Base-by-base conservation (phyloP, 2,329 filamentous ascomycete species). In the Aspergillus neoniger region DNA sequence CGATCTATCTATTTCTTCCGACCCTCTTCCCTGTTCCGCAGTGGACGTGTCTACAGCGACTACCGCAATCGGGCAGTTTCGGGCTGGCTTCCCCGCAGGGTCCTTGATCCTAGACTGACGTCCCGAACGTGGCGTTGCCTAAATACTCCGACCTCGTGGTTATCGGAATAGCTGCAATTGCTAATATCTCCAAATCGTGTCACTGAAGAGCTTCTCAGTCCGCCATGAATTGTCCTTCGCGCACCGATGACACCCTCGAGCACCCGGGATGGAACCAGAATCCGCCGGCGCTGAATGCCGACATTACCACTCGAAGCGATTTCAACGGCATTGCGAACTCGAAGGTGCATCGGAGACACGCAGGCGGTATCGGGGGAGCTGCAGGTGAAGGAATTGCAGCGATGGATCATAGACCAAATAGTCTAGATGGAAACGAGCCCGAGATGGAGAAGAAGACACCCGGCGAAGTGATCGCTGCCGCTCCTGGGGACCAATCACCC, bases 141-240 rank as follows among this genome's bases (percentile, higher is more conserved):
- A 41, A 36, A 30, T 55, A 32, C 30, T 36, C 41, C 41, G 41
- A 36, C 7, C 12, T 48, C 58, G 39, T 49, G 52, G 32, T 14
- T 36, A 36, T 36, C 21, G 10, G 30, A 50, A 38, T 23, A 32
- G 30, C 36, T 41, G 44, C 43, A 32, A 41, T 30, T 30, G 32
- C 12, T 36, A 2, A 32, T 44, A 30, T 47, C 30, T 25, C 41
- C 41, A 30, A 30, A 21, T 49, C 8, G 41, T 56, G 17, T 39
- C 48, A 44, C 41, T 15, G 25, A 23, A 43, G 25, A 44, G 14
- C 38, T 30, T 14, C 32, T 41, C 36, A 25, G 21, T 23, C 28
- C 47, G 56, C 57, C 54, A 89, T 89, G 87, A 89, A 89, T 69
- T 88, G 86, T 71, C 86, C 86, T 59, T 88, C 86, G 5, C 80